Base-by-base conservation (phyloP, 495 filamentous ascomycete genomes). In the Talaromyces adpressus region DNA sequence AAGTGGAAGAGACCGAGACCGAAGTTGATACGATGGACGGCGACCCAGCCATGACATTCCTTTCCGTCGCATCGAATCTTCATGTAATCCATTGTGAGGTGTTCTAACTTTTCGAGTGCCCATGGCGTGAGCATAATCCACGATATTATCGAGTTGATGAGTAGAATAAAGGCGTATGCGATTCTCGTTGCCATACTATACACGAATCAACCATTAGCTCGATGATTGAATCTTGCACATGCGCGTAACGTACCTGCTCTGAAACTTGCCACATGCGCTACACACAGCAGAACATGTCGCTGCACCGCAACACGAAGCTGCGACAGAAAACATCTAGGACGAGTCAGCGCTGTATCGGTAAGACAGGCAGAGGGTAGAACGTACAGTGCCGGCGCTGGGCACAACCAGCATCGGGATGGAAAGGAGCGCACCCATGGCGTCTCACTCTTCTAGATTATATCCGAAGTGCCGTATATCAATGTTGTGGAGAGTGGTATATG, bases 41-140 rank as follows among this genome's bases (percentile, higher is more conserved):
- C 94, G 29, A 96, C 88, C 84, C 92, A 98, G 52, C 94, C 94
- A 70, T 94, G 88, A 75, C 94, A 98, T 69, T 93, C 83, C 65
- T 95, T 92, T 20, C 91, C 91, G 41, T 90, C 87, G 71, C 94
- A 98, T 67, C 84, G 86, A 68, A 98, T 94, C 68, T 89, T 89
- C 77, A 98, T 92, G 71, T 97, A 97, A 76, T 98, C 92, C 57
- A 98, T 80, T 30, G 92, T 93, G 56, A 98, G 75, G 66, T 93
- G 85, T 71, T 97, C 87, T 9, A 98, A 80, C 71, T 97, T 97
- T 69, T 96, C 92, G 73, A 97, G 88, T 16, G 94, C 94, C 94
- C 95, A 98, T 64, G 92, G 91, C 8, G 94, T 98, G 82, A 98
- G 93, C 92, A 98, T 96, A 36, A 98, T 90, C 94, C 94, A 98